Evolutionary conservation across 495 filamentous ascomycete species (phyloP), one percentile per base, ranked within the genome.

Genomic region (Penicillium fimorum): DNA sequence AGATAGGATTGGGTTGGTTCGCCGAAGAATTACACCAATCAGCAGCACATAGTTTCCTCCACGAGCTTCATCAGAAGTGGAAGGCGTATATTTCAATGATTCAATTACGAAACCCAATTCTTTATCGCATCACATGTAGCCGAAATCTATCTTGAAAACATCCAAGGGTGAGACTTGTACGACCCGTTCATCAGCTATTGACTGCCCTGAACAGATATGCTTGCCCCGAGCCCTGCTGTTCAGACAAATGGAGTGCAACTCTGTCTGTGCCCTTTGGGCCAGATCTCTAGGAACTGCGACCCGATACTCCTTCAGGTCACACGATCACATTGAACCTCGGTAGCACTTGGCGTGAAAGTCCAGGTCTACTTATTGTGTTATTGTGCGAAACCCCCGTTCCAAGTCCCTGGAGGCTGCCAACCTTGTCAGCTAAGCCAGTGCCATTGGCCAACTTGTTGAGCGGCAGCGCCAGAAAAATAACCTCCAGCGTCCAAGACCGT

Each of bases 1-100:
- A 56, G 46, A 49, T 37, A 48, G 45, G 25, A 49, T 49, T 56
- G 53, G 53, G n/a, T 32, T 35, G 43, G 44, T 40, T 55, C 32
- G 43, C 43, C 32, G 5, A 55, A 12, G 17, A 11, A 48, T 22
- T 29, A 47, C 37, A 20, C 38, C 47, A 45, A 52, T 57, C 55
- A 37, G 41, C 48, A 27, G 47, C 47, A 57, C 38, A 57, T 52
- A 50, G 29, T 46, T 22, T 38, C 27, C 30, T 37, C 18, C 49
- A 13, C 18, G 13, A 17, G 20, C 42, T 37, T 54, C 24, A 25
- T 32, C 12, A 46, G 27, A 47, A 18, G 27, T 42, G 38, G 5
- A 33, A 18, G 42, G 12, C 20, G 43, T 24, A 43, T 42, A 32
- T 10, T 13, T 32, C 50, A 22, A 42, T 42, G n/a, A 18, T 56